Base-by-base conservation (phyloP, 345 rosid genomes). In the Citrus maxima region DNA sequence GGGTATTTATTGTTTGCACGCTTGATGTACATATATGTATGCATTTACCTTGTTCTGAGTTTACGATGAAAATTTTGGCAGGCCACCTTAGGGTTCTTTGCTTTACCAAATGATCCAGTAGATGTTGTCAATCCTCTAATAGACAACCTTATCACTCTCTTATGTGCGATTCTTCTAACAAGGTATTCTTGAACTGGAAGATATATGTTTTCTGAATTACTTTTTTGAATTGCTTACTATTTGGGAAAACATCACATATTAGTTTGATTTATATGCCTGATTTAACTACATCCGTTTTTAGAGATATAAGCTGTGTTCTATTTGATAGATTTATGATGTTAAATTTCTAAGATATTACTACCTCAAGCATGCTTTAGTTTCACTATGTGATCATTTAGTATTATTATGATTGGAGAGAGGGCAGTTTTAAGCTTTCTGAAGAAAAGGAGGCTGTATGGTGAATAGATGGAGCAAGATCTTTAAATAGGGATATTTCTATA, bases 61-160 rank as follows among this genome's bases (percentile, higher is more conserved):
- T n/a, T 42, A 65, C 76, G 46, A 78, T 77, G 65, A 55, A 80
- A 58, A 70, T 66, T 75, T 69, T 80, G 83, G 65, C 95, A 95
- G 99, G 99, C 99, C 82, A 95, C 98, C 59, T 85, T 95, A 78
- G 98, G 99, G 66, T 93, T 95, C 90, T 95, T 93, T 86, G 92
- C 98, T 71, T 80, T 95, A 82, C 96, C 98, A 64, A 89, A 88
- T 87, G 98, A 95, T 80, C 99, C 98, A 37, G 66, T 81, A 40
- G 98, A 92, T 78, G 98, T 95, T 80, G 89, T 95, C 80, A 85
- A 81, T 85, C 92, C 96, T 60, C 98, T 95, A 70, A 88, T 95
- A 80, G 91, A 92, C 87, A 95, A 93, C 84, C 98, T 95, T 74
- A 91, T 93, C 67, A 85, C 98, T 78, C 99, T 95, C 61, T 85